A percentile compares a stretch with the other conserved stretches of the same genome.
These are phyloP conservation scores for Cutaneotrichosporon sp. DNA, from an alignment of 1,284 basidiomycete genomes.

Conservation along the genomic window DNA sequence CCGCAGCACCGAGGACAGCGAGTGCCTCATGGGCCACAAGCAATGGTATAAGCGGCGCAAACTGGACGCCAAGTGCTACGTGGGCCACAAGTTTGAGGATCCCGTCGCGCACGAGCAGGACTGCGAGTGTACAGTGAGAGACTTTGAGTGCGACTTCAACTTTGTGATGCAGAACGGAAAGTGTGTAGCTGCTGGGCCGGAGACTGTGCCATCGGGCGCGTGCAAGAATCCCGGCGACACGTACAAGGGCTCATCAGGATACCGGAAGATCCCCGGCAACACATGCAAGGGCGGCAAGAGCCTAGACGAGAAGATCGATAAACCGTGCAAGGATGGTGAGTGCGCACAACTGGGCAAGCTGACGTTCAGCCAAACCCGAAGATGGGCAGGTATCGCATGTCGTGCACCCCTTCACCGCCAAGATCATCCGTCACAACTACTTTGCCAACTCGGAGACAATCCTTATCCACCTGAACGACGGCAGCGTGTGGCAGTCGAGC, in stretches of 20 bases:
- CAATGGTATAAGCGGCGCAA: constrained; percentile 93
- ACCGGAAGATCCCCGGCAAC: constrained; percentile 87
- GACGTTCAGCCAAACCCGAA: constrained; percentile 48
- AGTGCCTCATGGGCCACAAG: constrained; percentile 95
- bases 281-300: constrained; percentile 62
- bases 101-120: constrained; percentile 75
- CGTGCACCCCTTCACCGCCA: constrained; percentile 64
- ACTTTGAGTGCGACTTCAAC: constrained; percentile 72
- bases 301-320: constrained; percentile 67
- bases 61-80: constrained; percentile 76
- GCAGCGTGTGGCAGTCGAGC: constrained; percentile 81
- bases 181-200: constrained; percentile 77
- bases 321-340: constrained; percentile 41
- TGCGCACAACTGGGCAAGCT: constrained; percentile 51
- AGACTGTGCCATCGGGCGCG: constrained; percentile 72
- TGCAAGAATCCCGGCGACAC: constrained; percentile 62
- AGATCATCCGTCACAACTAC: constrained; percentile 74
- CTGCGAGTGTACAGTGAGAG: constrained; percentile 77
- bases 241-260: constrained; percentile 87
- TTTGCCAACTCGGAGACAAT: constrained; percentile 60
- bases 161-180: constrained; percentile 58
- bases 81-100: constrained; percentile 86
- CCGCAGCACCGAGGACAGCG: constrained; percentile 56
- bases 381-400: constrained; percentile 57
- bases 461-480: constrained; percentile 71